Evolutionary conservation across 2,329 filamentous ascomycete species (phyloP).

Genomic region (Aplosporella prunicola): DNA sequence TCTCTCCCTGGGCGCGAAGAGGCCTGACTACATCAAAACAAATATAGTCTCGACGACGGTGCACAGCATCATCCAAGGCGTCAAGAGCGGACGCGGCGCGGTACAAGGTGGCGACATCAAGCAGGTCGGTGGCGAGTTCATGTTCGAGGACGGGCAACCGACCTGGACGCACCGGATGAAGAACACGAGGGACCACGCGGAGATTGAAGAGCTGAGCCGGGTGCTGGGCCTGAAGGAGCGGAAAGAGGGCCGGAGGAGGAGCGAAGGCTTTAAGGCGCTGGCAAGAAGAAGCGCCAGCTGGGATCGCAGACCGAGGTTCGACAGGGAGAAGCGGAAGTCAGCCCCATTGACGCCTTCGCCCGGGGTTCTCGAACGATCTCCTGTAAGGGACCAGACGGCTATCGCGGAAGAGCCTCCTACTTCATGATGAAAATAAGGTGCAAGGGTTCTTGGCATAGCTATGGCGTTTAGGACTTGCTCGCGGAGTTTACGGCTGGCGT

Average conservation of each 20-base stretch:
- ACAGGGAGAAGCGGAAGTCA: too few species aligned
- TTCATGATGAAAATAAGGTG: too few species aligned
- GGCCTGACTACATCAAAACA: constrained; percentile 56
- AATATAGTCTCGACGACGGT: constrained; percentile 38
- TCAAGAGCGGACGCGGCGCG: constrained; percentile 51
- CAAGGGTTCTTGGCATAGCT: too few species aligned
- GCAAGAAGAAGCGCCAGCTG: constrained; percentile 13
- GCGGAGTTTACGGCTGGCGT: too few species aligned
- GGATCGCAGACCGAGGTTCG: constrained; percentile 12
- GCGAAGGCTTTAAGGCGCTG: constrained; percentile 21
- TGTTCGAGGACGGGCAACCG: constrained; percentile 62
- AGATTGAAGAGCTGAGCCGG: constrained; percentile 56
- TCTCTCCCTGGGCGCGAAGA: constrained; percentile 45
- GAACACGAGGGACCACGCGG: constrained; percentile 67
- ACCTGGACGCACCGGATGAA: constrained; percentile 78
- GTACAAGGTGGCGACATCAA: constrained; percentile 55
- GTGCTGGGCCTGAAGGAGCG: constrained; percentile 43
- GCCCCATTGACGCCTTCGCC: too few species aligned
- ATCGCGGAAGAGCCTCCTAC: too few species aligned
- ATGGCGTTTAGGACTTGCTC: too few species aligned
- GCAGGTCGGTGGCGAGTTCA: constrained; percentile 68
- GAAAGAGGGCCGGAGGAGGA: constrained; percentile 10
- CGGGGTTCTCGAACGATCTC: too few species aligned
- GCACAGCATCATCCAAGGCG: constrained; percentile 48
- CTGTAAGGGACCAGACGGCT: too few species aligned